phyloP scores from a whole-genome alignment of 495 filamentous ascomycete species.

The Hypoxylon intermedium region DNA sequence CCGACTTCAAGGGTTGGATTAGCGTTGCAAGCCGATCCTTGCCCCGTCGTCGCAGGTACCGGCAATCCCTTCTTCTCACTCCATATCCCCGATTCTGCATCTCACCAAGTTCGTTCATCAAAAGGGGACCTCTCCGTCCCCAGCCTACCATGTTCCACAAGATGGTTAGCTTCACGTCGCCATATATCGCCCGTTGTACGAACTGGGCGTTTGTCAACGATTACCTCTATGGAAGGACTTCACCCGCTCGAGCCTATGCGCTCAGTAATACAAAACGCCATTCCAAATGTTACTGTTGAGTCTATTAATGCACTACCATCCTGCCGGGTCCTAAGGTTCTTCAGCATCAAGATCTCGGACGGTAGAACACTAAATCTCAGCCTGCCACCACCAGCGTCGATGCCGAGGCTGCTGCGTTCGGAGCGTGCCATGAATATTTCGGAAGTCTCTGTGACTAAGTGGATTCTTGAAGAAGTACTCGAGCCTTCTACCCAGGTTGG shows the following conservation, averaged over 20 bases:
- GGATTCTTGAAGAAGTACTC: slow-evolving; percentile 37
- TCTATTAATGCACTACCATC: slow-evolving; percentile 40
- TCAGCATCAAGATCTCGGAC: slow-evolving; percentile 45
- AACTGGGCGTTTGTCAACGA: slow-evolving; percentile 18
- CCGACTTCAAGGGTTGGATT: slow-evolving; percentile 35
- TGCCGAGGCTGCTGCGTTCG: slow-evolving; percentile 49
- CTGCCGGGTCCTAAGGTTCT: slow-evolving; percentile 44
- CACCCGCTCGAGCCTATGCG: slow-evolving; percentile 44
- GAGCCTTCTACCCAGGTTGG: neutral
- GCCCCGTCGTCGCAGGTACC: slow-evolving; percentile 35
- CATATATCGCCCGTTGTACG: slow-evolving; percentile 34
- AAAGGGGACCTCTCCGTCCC: slow-evolving; percentile 33
- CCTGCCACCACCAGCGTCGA: slow-evolving; percentile 43
- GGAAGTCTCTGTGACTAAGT: slow-evolving; percentile 45
- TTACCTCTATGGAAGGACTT: slow-evolving; percentile 46
- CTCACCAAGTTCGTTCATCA: slow-evolving; percentile 27
- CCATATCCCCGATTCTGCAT: slow-evolving; percentile 25
- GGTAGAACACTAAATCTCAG: slow-evolving; percentile 45
- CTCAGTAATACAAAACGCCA: slow-evolving; percentile 40
- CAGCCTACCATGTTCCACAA: slow-evolving; percentile 42
- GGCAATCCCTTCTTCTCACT: slow-evolving; percentile 27
- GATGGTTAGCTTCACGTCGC: slow-evolving; percentile 35
- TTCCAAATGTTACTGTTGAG: slow-evolving; percentile 42
- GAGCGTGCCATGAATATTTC: slow-evolving; percentile 46
- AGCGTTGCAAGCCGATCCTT: slow-evolving; percentile 34